Base-by-base conservation (phyloP, 352 stramenopile genomes). In the Pythium sukuiense region DNA sequence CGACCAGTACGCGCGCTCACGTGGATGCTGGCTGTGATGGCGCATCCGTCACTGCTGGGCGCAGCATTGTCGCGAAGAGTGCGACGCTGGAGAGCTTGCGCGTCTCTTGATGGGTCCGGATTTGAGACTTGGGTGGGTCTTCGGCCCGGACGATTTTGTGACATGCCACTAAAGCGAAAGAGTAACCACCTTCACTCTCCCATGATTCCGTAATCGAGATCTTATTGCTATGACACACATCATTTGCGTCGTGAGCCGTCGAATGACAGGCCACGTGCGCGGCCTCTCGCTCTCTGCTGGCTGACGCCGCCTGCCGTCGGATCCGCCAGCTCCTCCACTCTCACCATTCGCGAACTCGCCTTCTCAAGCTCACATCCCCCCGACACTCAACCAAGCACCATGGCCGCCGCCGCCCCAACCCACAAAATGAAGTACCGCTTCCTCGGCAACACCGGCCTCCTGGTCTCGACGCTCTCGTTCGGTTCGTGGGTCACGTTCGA, bases 351-450 rank as follows among this genome's bases (percentile, higher is more conserved):
- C 37, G 55, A 65, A 30, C 41, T 80, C 9, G n/a, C 37, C 13
- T 70, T 24, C 27, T 57, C 33, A 81, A 83, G 69, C 57, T 85
- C 32, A 85, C 9, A n/a, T 45, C 13, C 37, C 18, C 37, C 11
- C 9, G 13, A n/a, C 37, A 64, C 59, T 62, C 73, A 43, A 74
- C 76, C 5, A 39, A 62, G 61, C 13, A 2, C 59, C 20, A 74
- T 70, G 61, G 45, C 60, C 63, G 32, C 43, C 20, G 43, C 50
- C 55, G 50, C 53, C 32, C 59, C 48, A 18, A 35, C 52, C 24
- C 63, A 69, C 74, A 79, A 77, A 46, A 86, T 89, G 78, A 85
- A 83, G 76, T 85, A 88, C 59, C 76, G 77, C 37, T 83, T 75
- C 65, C 72, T 88, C 9, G 79, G 79, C 37, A 79, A 86, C 71